A percentile compares a stretch with the other conserved stretches of the same genome.
phyloP scores from a whole-genome alignment of 2,329 filamentous ascomycete genomes.

The Colletotrichum salicis region DNA sequence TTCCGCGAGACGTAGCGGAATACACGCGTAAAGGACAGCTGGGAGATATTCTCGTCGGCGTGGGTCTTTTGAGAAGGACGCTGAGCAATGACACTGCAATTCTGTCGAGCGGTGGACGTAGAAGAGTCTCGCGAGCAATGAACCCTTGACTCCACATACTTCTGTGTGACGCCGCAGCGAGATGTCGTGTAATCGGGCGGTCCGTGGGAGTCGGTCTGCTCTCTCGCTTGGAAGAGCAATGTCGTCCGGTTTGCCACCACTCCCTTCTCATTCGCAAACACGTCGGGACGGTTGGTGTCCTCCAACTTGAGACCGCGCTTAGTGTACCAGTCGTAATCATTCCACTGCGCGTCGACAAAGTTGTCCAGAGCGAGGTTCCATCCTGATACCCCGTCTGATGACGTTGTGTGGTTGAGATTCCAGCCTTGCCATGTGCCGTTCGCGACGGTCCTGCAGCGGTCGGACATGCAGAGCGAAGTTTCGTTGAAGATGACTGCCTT shows the following conservation, averaged over 20 bases:
- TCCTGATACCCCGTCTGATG: neutral
- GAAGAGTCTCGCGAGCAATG: constrained; percentile 9
- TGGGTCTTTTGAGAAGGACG: constrained; percentile 2
- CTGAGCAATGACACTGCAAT: constrained; percentile 11
- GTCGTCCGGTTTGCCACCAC: constrained; percentile 8
- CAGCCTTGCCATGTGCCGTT: constrained; percentile 17
- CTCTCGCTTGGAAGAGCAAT: neutral
- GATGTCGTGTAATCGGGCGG: neutral
- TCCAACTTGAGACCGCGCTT: neutral
- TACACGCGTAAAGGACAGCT: neutral
- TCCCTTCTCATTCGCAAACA: neutral
- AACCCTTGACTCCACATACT: constrained; percentile 21
- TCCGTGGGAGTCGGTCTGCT: neutral
- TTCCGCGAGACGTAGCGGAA: constrained; percentile 9
- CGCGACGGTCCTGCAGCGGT: neutral
- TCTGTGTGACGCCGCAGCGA: constrained; percentile 12
- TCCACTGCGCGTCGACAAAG: constrained; percentile 9
- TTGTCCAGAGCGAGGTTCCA: constrained; percentile 22
- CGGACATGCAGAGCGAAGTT: neutral
- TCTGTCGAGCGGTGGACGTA: neutral
- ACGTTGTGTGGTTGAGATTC: neutral
- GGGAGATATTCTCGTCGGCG: constrained; percentile 8
- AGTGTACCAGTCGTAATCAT: neutral
- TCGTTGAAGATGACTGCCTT: neutral
- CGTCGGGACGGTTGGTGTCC: neutral